phyloP scores from a whole-genome alignment of 2,329 filamentous ascomycete species.

The Neonectria coccinea region DNA sequence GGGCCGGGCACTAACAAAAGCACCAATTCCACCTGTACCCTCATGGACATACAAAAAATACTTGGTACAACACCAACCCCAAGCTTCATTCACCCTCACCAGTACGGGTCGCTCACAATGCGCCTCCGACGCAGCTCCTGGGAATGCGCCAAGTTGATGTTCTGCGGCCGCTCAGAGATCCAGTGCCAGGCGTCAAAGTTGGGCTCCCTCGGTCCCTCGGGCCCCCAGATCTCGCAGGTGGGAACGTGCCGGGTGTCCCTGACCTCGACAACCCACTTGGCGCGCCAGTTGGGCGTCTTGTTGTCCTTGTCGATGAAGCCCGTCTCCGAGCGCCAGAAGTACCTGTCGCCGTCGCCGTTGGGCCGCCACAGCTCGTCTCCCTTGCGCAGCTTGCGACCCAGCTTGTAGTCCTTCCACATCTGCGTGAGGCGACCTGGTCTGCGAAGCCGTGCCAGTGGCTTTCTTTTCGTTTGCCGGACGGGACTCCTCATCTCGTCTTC shows the following conservation, averaged over 20 bases:
- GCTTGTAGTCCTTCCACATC: not conserved
- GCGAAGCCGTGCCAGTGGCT: not conserved
- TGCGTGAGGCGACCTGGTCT: not conserved
- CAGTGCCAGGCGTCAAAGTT: constrained; percentile 5
- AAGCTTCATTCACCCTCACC: not conserved
- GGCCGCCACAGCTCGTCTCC: not conserved
- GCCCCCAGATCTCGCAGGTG: constrained; percentile 3
- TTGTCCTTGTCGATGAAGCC: not conserved
- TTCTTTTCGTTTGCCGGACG: not conserved
- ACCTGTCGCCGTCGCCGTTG: not conserved
- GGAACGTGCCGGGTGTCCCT: not conserved
- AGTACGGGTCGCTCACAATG: not conserved
- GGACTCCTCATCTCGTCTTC: not conserved
- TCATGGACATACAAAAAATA: not conserved
- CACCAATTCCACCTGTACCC: too few relatives aligned
- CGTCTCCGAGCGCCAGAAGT: not conserved
- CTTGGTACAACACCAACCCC: not conserved
- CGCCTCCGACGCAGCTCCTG: not conserved
- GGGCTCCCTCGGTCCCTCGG: not conserved
- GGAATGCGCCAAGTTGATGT: not conserved
- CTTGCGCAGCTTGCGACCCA: not conserved
- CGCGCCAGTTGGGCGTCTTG: not conserved
- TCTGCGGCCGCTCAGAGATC: not conserved
- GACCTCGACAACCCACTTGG: constrained; percentile 4
- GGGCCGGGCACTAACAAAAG: constrained; percentile 5